A percentile compares a stretch with the other conserved stretches of the same genome.
Evolutionary conservation across 306 rosid species (phyloP).

Genomic region (Acacia melanoxylon): DNA sequence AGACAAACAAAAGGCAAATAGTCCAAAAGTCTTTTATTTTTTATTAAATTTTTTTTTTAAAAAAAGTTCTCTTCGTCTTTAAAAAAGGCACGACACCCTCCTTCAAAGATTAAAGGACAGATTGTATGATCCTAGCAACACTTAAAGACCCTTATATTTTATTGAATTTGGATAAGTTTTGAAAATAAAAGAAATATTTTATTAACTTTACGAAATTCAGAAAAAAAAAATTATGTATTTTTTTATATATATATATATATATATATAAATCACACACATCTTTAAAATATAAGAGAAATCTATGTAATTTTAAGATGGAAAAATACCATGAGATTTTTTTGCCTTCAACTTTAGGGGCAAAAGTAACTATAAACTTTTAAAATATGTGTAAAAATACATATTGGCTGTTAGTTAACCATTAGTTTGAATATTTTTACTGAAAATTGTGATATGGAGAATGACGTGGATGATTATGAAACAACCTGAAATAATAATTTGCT

Average conservation of each 20-base stretch:
- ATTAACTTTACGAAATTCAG: background rate
- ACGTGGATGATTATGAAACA: no score
- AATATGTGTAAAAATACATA: no score
- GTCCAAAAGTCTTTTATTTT: background rate
- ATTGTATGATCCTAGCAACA: background rate
- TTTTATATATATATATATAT: no score
- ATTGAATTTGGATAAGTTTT: background rate
- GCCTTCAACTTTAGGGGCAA: fast-evolving
- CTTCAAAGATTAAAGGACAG: background rate
- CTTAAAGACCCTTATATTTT: background rate
- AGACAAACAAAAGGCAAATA: background rate
- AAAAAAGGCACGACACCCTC: background rate
- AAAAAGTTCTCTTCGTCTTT: background rate
- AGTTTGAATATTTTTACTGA: no score
- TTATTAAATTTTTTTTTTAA: background rate
- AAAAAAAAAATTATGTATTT: background rate
- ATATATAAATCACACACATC: no score
- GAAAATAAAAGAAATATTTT: background rate
- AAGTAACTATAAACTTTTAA: no score
- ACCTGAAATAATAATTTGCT: no score
- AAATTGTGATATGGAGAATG: no score
- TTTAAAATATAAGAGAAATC: no score
- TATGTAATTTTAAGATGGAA: no score
- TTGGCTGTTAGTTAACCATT: no score
- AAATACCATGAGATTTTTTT: no score